Evolutionary conservation across 2,329 filamentous ascomycete genomes (phyloP).

Genomic region (Penicillium nordicum): DNA sequence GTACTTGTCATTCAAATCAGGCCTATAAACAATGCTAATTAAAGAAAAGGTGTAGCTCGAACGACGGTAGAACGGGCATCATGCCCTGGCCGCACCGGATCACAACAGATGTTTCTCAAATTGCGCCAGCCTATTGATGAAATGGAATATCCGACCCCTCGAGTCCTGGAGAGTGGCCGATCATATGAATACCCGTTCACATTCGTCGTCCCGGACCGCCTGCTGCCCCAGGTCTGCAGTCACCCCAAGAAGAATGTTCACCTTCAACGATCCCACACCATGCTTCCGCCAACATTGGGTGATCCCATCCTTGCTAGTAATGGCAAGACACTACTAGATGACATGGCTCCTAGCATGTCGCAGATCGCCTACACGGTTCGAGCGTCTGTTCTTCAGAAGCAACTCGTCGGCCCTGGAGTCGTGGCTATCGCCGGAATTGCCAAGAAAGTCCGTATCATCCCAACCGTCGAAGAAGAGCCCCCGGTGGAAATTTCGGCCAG

Average conservation of each 20-base stretch:
- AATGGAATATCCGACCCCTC: conserved; percentile 52
- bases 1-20: conserved; percentile 27
- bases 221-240: conserved; percentile 58
- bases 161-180: conserved; percentile 53
- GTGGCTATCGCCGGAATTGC: conserved; percentile 49
- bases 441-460: conserved; percentile 59
- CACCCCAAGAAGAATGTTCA: conserved; percentile 52
- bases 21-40: not conserved
- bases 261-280: conserved; percentile 54
- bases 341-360: conserved; percentile 61
- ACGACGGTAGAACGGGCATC: conserved; percentile 56
- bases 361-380: conserved; percentile 58
- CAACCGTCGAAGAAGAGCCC: conserved; percentile 57
- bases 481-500: conserved; percentile 52
- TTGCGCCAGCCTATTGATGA: conserved; percentile 58
- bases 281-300: conserved; percentile 61
- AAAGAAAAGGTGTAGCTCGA: conserved; percentile 45
- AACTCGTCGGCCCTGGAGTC: conserved; percentile 36
- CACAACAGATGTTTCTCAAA: conserved; percentile 59
- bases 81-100: conserved; percentile 53
- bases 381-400: conserved; percentile 43
- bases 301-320: conserved; percentile 53
- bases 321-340: conserved; percentile 53
- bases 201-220: conserved; percentile 59
- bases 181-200: conserved; percentile 60